Evolutionary conservation across 2,329 filamentous ascomycete species (phyloP).

Genomic region (Amauroascus niger): DNA sequence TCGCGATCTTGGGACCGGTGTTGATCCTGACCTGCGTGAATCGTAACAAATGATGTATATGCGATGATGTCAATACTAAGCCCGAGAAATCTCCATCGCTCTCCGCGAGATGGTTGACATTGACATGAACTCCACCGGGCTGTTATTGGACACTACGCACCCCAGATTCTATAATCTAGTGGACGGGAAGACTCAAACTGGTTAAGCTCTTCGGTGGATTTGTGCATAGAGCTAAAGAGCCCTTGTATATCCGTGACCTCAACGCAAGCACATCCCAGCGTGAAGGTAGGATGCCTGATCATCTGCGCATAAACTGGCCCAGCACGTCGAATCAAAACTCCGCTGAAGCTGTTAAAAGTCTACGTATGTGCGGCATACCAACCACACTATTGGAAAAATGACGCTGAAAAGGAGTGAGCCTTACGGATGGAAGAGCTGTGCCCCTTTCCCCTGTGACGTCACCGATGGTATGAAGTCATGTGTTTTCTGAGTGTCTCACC

Average conservation of each 20-base stretch:
- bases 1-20: slow-evolving; percentile 63
- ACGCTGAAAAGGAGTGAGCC: neutral
- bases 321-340: neutral
- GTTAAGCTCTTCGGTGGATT: neutral
- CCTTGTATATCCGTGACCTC: neutral
- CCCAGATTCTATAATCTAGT: neutral
- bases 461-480: neutral
- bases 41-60: slow-evolving; percentile 12
- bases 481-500: neutral
- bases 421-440: neutral
- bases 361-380: neutral
- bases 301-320: neutral
- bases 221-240: neutral
- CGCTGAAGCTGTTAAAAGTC: too few relatives aligned
- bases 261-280: neutral
- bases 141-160: neutral
- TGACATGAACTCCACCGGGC: neutral
- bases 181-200: neutral
- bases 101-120: neutral
- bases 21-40: slow-evolving; percentile 57
- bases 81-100: neutral
- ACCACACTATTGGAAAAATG: neutral
- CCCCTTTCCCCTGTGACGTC: neutral
- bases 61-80: slow-evolving; percentile 1
- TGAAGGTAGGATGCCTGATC: neutral